Percentiles rank a stretch among this genome's conserved stretches.
Conservation (phyloP, 1,139 yeast species). For the Meyerozyma elateridarum region DNA sequence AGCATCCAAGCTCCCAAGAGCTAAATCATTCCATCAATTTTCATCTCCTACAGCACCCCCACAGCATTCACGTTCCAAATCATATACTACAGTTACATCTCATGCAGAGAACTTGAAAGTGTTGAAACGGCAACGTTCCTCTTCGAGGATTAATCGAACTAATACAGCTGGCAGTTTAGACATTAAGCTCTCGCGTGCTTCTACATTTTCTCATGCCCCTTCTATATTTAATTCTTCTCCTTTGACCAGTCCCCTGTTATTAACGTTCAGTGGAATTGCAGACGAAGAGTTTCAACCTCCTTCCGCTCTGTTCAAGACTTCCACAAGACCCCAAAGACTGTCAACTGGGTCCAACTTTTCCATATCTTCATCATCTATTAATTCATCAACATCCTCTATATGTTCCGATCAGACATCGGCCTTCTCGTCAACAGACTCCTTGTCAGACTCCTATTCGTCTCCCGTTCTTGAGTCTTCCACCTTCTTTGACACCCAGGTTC, state of each 20-base stretch:
- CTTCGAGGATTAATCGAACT: slow-evolving; percentile 11
- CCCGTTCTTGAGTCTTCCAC: slow-evolving; percentile 19
- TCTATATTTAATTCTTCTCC: slow-evolving; percentile 16
- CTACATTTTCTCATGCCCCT: slow-evolving; percentile 22
- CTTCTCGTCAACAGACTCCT: slow-evolving; percentile 26
- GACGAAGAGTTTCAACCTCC: slow-evolving; percentile 33
- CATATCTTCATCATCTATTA: slow-evolving; percentile 20
- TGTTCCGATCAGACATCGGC: slow-evolving; percentile 21
- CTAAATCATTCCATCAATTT: slow-evolving; percentile 29
- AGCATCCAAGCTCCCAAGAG: slow-evolving; percentile 46
- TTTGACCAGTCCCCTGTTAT: slow-evolving; percentile 8
- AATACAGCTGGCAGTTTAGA: slow-evolving; percentile 7
- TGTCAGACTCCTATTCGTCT: slow-evolving; percentile 23
- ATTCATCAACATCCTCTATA: slow-evolving; percentile 25
- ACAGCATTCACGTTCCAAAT: slow-evolving; percentile 25
- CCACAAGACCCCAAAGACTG: slow-evolving; percentile 15
- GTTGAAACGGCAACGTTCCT: slow-evolving; percentile 33
- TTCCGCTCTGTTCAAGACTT: slow-evolving; percentile 23
- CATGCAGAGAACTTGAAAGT: slow-evolving; percentile 29
- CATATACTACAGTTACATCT: slow-evolving; percentile 30
- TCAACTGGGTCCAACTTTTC: slow-evolving; percentile 15
- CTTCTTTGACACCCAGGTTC: slow-evolving; percentile 15
- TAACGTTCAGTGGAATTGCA: slow-evolving; percentile 1
- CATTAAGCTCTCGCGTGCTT: slow-evolving; percentile 16
- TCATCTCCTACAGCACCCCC: slow-evolving; percentile 11